Percentiles rank a stretch among this genome's conserved stretches.
These are phyloP conservation scores for Moesziomyces globuligerus DNA, from an alignment of 1,284 basidiomycete genomes.

Conservation along the genomic window DNA sequence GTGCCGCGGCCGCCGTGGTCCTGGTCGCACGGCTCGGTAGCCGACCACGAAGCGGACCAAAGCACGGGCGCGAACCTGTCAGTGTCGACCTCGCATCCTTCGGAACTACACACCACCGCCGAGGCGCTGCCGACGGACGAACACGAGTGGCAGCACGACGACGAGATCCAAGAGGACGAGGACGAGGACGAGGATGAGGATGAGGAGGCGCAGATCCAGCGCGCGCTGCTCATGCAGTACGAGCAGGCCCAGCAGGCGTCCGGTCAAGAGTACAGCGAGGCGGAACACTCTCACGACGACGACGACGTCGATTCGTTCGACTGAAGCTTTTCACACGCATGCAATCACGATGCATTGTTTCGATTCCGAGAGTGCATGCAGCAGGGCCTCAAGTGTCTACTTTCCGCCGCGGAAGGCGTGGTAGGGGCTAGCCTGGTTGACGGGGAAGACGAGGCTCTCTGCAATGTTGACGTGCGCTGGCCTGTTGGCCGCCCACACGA, in stretches of 20 bases:
- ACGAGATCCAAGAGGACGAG: conserved; percentile 2
- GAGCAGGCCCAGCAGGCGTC: too few species aligned
- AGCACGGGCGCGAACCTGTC: conserved; percentile 15
- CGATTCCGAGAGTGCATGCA: background rate
- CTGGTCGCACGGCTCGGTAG: conserved; percentile 14
- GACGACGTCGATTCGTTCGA: conserved; percentile 24
- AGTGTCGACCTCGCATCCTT: conserved; percentile 1
- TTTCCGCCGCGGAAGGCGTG: conserved; percentile 47
- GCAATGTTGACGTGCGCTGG: conserved; percentile 66
- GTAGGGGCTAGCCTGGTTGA: conserved; percentile 62
- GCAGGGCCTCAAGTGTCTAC: background rate
- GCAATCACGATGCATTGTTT: background rate
- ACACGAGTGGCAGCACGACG: conserved; percentile 1
- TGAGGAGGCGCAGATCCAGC: conserved; percentile 2
- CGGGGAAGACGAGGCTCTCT: conserved; percentile 56
- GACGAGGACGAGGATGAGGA: conserved; percentile 11
- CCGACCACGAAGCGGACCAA: background rate
- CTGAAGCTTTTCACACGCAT: background rate
- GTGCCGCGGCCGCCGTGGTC: conserved; percentile 21
- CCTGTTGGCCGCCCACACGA: conserved; percentile 91
- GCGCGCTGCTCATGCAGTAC: conserved; percentile 5
- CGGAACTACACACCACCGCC: conserved; percentile 1
- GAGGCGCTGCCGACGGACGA: background rate
- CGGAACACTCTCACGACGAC: conserved; percentile 8
- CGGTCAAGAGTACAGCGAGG: too few species aligned